These are phyloP conservation scores for Canavalia ensiformis DNA, from an alignment of 306 rosid species.

Conservation along the genomic window DNA sequence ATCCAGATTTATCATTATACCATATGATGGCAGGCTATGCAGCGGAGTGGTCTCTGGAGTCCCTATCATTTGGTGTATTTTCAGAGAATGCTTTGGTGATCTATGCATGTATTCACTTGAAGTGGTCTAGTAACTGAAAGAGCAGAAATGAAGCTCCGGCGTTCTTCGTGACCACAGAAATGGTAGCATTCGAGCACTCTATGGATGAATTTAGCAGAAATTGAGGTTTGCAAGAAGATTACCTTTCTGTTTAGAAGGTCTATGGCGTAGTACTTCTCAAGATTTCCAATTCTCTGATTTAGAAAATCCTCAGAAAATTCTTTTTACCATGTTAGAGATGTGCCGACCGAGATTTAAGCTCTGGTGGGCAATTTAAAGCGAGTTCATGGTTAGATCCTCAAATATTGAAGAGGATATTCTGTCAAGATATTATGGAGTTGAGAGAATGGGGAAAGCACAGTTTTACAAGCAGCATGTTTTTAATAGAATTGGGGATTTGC, in stretches of 20 bases:
- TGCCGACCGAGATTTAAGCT: no score
- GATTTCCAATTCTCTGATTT: slow-evolving; percentile 74
- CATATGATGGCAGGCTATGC: slow-evolving; percentile 76
- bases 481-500: slow-evolving; percentile 75
- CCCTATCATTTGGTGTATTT: slow-evolving; percentile 66
- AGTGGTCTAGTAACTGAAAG: no score
- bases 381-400: slow-evolving; percentile 75
- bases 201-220: slow-evolving; percentile 67
- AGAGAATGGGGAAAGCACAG: slow-evolving; percentile 85
- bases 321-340: no score
- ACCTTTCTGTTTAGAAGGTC: no score
- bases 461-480: slow-evolving; percentile 77
- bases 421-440: slow-evolving; percentile 77
- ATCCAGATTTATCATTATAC: slow-evolving; percentile 77
- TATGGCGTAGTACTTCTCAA: slow-evolving; percentile 62
- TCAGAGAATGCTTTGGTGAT: no score
- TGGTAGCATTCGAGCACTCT: slow-evolving; percentile 65
- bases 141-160: no score
- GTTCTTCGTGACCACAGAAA: no score
- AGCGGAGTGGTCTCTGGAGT: slow-evolving; percentile 73
- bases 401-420: slow-evolving; percentile 77
- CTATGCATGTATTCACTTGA: no score
- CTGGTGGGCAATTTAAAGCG: no score
- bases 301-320: slow-evolving; percentile 81
- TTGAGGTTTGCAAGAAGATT: slow-evolving; percentile 83